Evolutionary conservation across 768 basidiomycete species (phyloP).

Genomic region (Aureoboletus auriporus): DNA sequence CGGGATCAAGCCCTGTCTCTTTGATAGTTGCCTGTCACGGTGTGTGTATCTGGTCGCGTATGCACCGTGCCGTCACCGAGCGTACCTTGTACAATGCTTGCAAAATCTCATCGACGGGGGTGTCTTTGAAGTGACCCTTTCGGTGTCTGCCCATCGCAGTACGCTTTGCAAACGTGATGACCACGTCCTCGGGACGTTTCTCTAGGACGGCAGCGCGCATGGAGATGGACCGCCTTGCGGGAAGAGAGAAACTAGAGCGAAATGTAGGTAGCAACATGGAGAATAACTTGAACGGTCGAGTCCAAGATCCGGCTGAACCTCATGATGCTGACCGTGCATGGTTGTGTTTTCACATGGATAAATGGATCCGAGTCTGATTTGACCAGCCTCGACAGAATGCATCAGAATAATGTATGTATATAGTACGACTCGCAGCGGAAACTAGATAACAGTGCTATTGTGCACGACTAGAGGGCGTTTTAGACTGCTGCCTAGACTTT

Average conservation of each 20-base stretch:
- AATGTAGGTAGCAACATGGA: slow-evolving; percentile 17
- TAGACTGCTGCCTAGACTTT: slow-evolving; percentile 18
- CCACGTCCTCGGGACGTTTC: slow-evolving; percentile 79
- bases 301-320: slow-evolving; percentile 4
- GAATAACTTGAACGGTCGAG: slow-evolving; percentile 18
- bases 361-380: no score
- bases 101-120: slow-evolving; percentile 83
- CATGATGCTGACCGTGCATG: background rate
- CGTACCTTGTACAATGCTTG: slow-evolving; percentile 74
- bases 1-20: slow-evolving; percentile 62
- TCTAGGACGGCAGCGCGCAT: slow-evolving; percentile 48
- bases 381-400: no score
- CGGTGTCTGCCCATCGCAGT: slow-evolving; percentile 85
- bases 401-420: no score
- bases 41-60: background rate
- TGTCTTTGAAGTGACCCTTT: slow-evolving; percentile 92
- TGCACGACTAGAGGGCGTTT: slow-evolving; percentile 2
- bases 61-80: background rate
- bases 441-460: background rate
- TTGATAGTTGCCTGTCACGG: slow-evolving; percentile 56
- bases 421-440: no score
- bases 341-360: no score
- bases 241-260: slow-evolving; percentile 8
- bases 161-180: slow-evolving; percentile 84
- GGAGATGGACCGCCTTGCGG: slow-evolving; percentile 30